phyloP scores from a whole-genome alignment of 1,284 basidiomycete genomes.

The Athelia psychrophila region DNA sequence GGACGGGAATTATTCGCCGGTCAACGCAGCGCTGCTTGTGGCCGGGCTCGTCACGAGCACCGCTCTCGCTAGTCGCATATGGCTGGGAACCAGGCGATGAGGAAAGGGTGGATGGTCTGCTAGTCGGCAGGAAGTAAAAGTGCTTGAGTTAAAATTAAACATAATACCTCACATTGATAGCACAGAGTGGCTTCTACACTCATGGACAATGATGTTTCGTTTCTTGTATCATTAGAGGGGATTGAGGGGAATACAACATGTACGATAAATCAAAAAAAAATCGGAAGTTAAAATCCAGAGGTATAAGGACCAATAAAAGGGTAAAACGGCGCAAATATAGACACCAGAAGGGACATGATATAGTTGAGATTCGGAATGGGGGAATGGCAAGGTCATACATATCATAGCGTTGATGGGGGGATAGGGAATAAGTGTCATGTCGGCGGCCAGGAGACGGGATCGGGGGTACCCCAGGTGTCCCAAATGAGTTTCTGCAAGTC shows the following conservation, averaged over 20 bases:
- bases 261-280: neutral
- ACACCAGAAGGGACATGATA: too few relatives aligned
- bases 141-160: too few relatives aligned
- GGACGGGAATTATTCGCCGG: neutral
- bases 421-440: conserved; percentile 22
- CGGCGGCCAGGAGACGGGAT: conserved; percentile 36
- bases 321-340: neutral
- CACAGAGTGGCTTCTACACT: too few relatives aligned
- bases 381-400: neutral
- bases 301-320: neutral
- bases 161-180: too few relatives aligned
- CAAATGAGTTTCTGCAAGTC: conserved; percentile 29
- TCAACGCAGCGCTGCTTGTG: neutral
- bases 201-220: too few relatives aligned
- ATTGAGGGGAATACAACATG: neutral
- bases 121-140: too few relatives aligned
- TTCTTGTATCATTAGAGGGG: too few relatives aligned
- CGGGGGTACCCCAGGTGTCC: conserved; percentile 27
- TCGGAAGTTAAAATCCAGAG: neutral
- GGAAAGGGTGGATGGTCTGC: too few relatives aligned
- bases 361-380: neutral
- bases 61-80: neutral
- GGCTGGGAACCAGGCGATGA: neutral
- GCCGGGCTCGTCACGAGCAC: neutral
- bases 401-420: too few relatives aligned